Evolutionary conservation across 2,329 filamentous ascomycete species (phyloP).

Genomic region (Orbilia blumenaviensis): DNA sequence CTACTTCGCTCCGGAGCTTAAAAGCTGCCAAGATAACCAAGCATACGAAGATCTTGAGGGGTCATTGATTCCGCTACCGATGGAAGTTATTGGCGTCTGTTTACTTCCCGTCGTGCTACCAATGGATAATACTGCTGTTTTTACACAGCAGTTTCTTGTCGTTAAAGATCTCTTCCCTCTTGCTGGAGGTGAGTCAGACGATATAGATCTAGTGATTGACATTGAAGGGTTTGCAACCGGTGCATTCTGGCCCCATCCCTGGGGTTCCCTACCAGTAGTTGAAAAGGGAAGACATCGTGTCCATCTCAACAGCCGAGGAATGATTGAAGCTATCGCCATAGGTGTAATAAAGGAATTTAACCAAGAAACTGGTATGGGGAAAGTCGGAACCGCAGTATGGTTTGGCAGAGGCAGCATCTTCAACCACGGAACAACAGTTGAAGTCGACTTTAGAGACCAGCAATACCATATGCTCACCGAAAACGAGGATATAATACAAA

Average conservation of each 20-base stretch:
- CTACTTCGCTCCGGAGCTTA: constrained; percentile 29
- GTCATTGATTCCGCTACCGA: constrained; percentile 20
- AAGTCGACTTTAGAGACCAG: constrained; percentile 19
- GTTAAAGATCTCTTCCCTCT: constrained; percentile 37
- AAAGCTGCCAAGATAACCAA: constrained; percentile 20
- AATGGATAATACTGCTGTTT: constrained; percentile 17
- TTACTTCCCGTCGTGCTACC: constrained; percentile 34
- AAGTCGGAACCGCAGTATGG: constrained; percentile 26
- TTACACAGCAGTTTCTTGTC: constrained; percentile 35
- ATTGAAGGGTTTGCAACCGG: constrained; percentile 33
- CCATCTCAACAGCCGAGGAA: constrained; percentile 19
- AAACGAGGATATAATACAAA: constrained; percentile 31
- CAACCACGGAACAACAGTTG: constrained; percentile 32
- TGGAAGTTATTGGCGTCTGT: constrained; percentile 21
- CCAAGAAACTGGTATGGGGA: constrained; percentile 3
- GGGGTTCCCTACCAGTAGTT: constrained; percentile 34
- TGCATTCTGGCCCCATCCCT: constrained; percentile 37
- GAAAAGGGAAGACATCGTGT: constrained; percentile 24
- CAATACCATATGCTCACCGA: constrained; percentile 17
- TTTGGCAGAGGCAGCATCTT: constrained; percentile 33
- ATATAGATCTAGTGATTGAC: constrained; percentile 44
- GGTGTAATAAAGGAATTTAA: constrained; percentile 31
- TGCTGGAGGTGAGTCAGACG: background rate
- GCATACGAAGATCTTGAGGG: constrained; percentile 13
- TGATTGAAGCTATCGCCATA: constrained; percentile 31